A percentile compares a stretch with the other conserved stretches of the same genome.
phyloP scores from a whole-genome alignment of 2,329 filamentous ascomycete species.

The Colletotrichum lupini region DNA sequence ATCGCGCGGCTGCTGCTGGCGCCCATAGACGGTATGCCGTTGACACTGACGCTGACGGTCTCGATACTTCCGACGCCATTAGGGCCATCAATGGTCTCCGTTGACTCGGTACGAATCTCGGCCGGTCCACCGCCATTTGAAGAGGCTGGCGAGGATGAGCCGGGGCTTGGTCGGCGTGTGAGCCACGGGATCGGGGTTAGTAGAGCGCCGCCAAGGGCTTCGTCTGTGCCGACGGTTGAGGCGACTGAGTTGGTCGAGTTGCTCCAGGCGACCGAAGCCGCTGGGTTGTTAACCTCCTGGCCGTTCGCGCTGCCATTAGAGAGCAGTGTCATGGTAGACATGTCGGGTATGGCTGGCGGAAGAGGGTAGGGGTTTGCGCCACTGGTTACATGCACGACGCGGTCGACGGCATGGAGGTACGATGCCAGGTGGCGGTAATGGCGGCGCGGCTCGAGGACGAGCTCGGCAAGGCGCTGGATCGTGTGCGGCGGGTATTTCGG shows the following conservation, averaged over 20 bases:
- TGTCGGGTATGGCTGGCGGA: constrained; percentile 71
- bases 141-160: constrained; percentile 33
- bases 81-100: constrained; percentile 83
- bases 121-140: constrained; percentile 39
- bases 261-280: constrained; percentile 56
- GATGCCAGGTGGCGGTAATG: constrained; percentile 86
- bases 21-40: constrained; percentile 70
- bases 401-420: constrained; percentile 91
- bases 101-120: constrained; percentile 77
- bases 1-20: constrained; percentile 62
- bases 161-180: constrained; percentile 46
- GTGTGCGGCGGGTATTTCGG: constrained; percentile 85
- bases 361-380: constrained; percentile 84
- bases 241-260: constrained; percentile 55
- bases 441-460: constrained; percentile 78
- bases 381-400: constrained; percentile 90
- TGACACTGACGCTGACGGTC: constrained; percentile 81
- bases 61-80: constrained; percentile 84
- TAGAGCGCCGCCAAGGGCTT: constrained; percentile 88
- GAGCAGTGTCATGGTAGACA: constrained; percentile 63
- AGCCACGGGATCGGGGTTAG: constrained; percentile 97
- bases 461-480: constrained; percentile 89
- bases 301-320: constrained; percentile 71
- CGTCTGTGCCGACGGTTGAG: constrained; percentile 78
- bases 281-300: constrained; percentile 45